Percentiles rank a stretch among this genome's conserved stretches.
phyloP scores from a whole-genome alignment of 78 protist genomes.

The Cyanophora paradoxa region DNA sequence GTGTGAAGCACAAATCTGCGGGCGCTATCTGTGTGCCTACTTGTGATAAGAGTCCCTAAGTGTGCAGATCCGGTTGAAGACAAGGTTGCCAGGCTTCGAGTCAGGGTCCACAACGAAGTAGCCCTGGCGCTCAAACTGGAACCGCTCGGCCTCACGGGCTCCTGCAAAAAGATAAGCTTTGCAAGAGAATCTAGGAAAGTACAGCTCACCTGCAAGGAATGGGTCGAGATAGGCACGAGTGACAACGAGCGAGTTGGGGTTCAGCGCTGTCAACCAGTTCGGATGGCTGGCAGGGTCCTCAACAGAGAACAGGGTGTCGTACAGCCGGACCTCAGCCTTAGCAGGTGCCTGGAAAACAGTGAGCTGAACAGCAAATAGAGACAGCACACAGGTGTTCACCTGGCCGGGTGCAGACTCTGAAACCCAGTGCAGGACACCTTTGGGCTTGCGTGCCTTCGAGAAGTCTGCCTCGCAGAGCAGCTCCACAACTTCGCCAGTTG shows the following conservation, averaged over 20 bases:
- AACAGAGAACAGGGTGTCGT: conserved; percentile 4
- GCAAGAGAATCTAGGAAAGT: too few relatives aligned
- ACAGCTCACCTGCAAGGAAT: too few relatives aligned
- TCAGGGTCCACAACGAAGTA: conserved; percentile 81
- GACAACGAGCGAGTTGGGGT: not conserved
- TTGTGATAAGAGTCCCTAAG: conserved; percentile 63
- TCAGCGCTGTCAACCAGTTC: not conserved
- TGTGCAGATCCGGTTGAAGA: conserved; percentile 82
- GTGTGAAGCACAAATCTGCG: too few relatives aligned
- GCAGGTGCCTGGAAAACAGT: too few relatives aligned
- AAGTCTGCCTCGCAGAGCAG: too few relatives aligned
- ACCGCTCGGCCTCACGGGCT: too few relatives aligned
- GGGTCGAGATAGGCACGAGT: too few relatives aligned
- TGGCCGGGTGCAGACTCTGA: not conserved
- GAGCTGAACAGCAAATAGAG: too few relatives aligned
- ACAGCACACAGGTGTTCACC: not conserved
- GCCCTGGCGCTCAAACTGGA: conserved; percentile 93
- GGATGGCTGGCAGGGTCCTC: not conserved
- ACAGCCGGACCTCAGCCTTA: conserved; percentile 15
- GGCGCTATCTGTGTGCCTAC: not conserved
- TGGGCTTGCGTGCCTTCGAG: too few relatives aligned
- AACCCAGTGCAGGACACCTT: conserved; percentile 21
- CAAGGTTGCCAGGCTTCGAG: conserved; percentile 39
- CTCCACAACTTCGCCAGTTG: too few relatives aligned
- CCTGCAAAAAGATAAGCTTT: too few relatives aligned